phyloP scores from a whole-genome alignment of 306 rosid genomes.

The Begonia loranthoides region DNA sequence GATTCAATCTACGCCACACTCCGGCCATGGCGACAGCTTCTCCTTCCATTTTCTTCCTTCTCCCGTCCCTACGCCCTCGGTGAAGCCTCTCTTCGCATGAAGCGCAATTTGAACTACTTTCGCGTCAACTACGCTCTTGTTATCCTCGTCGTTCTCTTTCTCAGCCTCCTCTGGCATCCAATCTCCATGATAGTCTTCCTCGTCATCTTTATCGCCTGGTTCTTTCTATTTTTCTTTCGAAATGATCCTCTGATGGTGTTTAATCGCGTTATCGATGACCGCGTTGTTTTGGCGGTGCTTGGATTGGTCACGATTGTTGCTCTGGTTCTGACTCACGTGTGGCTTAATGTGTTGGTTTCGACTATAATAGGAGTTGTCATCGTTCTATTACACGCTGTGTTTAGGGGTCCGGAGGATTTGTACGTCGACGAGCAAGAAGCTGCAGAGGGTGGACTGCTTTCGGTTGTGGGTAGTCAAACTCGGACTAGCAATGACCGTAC shows the following conservation, averaged over 20 bases:
- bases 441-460: conserved; percentile 46
- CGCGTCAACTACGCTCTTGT: conserved; percentile 48
- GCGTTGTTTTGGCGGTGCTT: conserved; percentile 26
- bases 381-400: conserved; percentile 39
- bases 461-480: conserved; percentile 53
- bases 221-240: conserved; percentile 47
- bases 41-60: conserved; percentile 31
- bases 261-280: conserved; percentile 36
- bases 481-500: conserved; percentile 24
- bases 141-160: conserved; percentile 38
- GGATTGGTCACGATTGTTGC: conserved; percentile 33
- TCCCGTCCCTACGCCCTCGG: conserved; percentile 34
- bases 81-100: conserved; percentile 37
- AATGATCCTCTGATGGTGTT: conserved; percentile 31
- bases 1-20: conserved; percentile 23
- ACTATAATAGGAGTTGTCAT: conserved; percentile 24
- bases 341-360: conserved; percentile 58
- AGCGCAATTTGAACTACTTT: conserved; percentile 48
- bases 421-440: conserved; percentile 44
- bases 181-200: conserved; percentile 57
- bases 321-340: conserved; percentile 38
- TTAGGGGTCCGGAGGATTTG: conserved; percentile 52
- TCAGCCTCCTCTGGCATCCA: conserved; percentile 75
- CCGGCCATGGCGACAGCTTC: conserved; percentile 59
- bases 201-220: conserved; percentile 49